A percentile compares a stretch with the other conserved stretches of the same genome.
Conservation (phyloP, 2,329 filamentous ascomycete species). For the Clarireedia paspali region DNA sequence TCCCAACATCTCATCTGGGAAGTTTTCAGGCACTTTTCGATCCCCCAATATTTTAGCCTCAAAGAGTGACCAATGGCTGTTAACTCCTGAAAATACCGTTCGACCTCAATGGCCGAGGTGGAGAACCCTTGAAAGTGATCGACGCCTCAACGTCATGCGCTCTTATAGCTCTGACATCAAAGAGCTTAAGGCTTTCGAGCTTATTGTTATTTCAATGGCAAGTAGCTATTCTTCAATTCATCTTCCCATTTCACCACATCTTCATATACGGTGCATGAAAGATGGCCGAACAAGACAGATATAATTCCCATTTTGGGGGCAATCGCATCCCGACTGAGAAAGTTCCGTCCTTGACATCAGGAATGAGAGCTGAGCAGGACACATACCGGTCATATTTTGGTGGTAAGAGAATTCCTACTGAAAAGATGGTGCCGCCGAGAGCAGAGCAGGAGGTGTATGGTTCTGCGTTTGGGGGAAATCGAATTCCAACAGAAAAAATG, state of each 20-base stretch:
- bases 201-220: neutral
- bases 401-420: neutral
- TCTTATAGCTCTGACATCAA: neutral
- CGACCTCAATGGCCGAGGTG: too few relatives aligned
- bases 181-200: neutral
- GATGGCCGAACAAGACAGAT: constrained; percentile 8
- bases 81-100: too few relatives aligned
- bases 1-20: too few relatives aligned
- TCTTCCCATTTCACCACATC: neutral
- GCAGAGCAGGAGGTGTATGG: neutral
- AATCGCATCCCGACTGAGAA: constrained; percentile 1
- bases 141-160: too few relatives aligned
- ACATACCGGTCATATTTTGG: neutral
- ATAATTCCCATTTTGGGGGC: constrained; percentile 8
- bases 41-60: too few relatives aligned
- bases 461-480: neutral
- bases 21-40: too few relatives aligned
- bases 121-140: too few relatives aligned
- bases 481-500: neutral
- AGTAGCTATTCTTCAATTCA: neutral
- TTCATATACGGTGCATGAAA: neutral
- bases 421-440: neutral
- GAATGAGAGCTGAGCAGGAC: neutral
- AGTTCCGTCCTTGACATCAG: neutral
- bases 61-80: too few relatives aligned